Base-by-base conservation (phyloP, 331 rosid genomes). In the Cydonia oblonga region DNA sequence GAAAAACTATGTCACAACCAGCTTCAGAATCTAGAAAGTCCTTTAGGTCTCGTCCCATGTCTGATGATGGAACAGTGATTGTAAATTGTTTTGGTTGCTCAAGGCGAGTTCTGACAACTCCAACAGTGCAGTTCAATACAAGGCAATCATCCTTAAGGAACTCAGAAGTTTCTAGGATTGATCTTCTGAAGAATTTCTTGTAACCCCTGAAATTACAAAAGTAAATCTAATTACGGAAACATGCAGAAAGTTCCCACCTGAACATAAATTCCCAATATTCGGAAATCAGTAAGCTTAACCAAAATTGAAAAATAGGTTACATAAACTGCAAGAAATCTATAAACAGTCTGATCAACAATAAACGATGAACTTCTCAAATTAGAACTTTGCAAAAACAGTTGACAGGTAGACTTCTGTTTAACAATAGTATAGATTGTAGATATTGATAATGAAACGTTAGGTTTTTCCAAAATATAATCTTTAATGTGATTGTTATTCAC, bases 111-210 rank as follows among this genome's bases (percentile, higher is more conserved):
- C 87, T 87, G 44, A 90, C 98, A 44, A 92, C 98, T 72, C 98
- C 98, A 77, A 92, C 98, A 66, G 92, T 90, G 76, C 98, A 92
- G 56, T 87, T 82, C 89, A 92, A 87, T 22, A 89, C 78, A 68
- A 92, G 96, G 87, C 96, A 92, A 82, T 92, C 96, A 76, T 90
- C 83, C 86, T 90, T 92, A 73, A 92, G 83, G 84, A 76, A 92
- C 68, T 92, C 96, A 1, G 98, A 92, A n/a, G 80, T 79, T 74
- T 92, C 98, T 62, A 92, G 74, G 9, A 68, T n/a, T 16, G 82
- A 23, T 84, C 98, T 87, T 72, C 86, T 84, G 81, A 83, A 92
- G 80, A 90, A 92, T 3, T 96, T 88, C 78, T 92, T 92, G 86
- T 92, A 92, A 74, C 98, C 98, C 98, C 98, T 92, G 81, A 71